Base-by-base conservation (phyloP, 2,329 filamentous ascomycete species). In the Claviceps arundinis region DNA sequence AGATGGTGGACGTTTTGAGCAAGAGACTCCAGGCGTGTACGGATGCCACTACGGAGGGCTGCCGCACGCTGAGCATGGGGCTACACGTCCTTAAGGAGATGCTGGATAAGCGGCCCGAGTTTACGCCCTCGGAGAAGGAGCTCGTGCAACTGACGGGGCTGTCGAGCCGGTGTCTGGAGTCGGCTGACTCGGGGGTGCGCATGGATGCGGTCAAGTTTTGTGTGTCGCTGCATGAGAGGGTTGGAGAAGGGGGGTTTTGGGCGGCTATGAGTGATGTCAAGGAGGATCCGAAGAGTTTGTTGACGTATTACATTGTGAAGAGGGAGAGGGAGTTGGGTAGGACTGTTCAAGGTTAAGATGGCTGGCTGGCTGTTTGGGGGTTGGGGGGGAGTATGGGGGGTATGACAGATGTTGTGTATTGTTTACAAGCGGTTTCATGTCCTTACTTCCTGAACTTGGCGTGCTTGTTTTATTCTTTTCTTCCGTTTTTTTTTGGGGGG, bases 191-290 rank as follows among this genome's bases (percentile, higher is more conserved):
- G 47, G 79, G 76, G 6, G 81, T 84, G 7, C 73, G 81, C 42
- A 86, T 88, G 74, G 85, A 87, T 55, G 84, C 85, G n/a, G 83
- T 89, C 46, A 81, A 87, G 63, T 73, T 89, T n/a, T 89, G 85
- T 59, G 81, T 89, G 26, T 80, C 82, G 54, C 68, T 89, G 55
- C 84, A 89, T 63, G 72, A 74, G 47, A 68, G 77, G 11, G 73
- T 84, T 8, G 80, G 81, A 13, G 80, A 83, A 51, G 66, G 60
- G 9, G 62, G 61, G 34, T 90, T 90, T 63, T 91, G 86, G 86
- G 76, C 75, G 37, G 75, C 76, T 24, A 72, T 89, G 60, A 78
- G 73, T 53, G 75, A 70, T 9, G 74, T 86, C 37, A 77, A 79
- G 61, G 85, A 89, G 57, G 85, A 87, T 57, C 80, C 85, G 22